Evolutionary conservation across 2,329 filamentous ascomycete genomes (phyloP).

Genomic region (Curvularia lunata): DNA sequence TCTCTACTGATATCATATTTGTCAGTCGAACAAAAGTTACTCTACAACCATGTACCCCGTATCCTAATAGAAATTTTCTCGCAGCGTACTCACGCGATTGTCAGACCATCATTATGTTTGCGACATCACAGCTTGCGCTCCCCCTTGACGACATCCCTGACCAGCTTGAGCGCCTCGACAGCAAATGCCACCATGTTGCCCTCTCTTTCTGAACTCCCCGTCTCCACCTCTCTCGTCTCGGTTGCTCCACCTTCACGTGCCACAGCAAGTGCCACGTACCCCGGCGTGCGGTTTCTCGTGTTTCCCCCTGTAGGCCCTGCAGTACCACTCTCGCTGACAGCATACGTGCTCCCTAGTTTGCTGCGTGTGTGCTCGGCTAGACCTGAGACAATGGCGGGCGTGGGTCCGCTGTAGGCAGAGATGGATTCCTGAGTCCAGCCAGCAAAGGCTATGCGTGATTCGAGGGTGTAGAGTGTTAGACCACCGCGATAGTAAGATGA

Average conservation of each 20-base stretch:
- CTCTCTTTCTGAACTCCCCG: constrained; percentile 61
- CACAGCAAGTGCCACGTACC: constrained; percentile 69
- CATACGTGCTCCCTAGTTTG: constrained; percentile 64
- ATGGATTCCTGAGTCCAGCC: constrained; percentile 65
- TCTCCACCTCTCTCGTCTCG: constrained; percentile 62
- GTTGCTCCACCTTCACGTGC: constrained; percentile 60
- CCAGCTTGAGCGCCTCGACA: constrained; percentile 61
- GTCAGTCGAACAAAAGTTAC: background rate
- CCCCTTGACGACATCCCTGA: constrained; percentile 63
- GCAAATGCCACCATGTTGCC: constrained; percentile 70
- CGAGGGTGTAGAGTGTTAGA: constrained; percentile 67
- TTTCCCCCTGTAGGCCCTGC: constrained; percentile 66
- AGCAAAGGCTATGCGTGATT: constrained; percentile 63
- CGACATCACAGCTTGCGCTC: constrained; percentile 44
- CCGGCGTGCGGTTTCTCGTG: constrained; percentile 64
- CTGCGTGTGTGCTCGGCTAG: constrained; percentile 63
- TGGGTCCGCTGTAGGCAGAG: constrained; percentile 65
- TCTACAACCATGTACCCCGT: background rate
- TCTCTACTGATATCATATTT: background rate
- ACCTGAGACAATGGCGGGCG: constrained; percentile 62
- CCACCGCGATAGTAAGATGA: constrained; percentile 66
- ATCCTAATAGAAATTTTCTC: background rate
- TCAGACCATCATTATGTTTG: background rate
- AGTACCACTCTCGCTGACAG: constrained; percentile 65
- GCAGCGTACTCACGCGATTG: background rate